Conservation (phyloP, 2,329 filamentous ascomycete genomes). For the Hymenoscyphus occultus region DNA sequence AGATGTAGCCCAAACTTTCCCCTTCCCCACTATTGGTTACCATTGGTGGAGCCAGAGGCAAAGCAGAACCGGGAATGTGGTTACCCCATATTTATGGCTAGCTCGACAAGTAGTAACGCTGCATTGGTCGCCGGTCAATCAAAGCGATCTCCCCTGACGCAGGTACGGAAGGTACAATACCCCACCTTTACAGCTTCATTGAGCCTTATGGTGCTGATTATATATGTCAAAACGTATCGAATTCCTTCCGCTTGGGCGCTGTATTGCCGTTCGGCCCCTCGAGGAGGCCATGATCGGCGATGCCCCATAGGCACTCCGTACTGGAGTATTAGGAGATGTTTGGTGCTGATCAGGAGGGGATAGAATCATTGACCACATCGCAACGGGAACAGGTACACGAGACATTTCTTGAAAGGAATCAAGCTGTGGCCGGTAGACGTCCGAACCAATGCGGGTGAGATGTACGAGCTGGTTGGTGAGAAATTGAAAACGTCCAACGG, state of each 20-base stretch:
- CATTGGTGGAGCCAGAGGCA: background rate
- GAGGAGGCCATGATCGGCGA: background rate
- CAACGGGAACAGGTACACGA: background rate
- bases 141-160: background rate
- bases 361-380: background rate
- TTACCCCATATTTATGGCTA: background rate
- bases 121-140: background rate
- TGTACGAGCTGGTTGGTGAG: background rate
- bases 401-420: background rate
- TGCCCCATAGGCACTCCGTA: background rate
- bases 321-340: background rate
- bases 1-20: background rate
- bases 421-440: background rate
- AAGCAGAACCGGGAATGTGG: background rate
- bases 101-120: background rate
- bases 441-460: background rate
- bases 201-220: background rate
- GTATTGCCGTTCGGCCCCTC: background rate
- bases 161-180: conserved; percentile 1
- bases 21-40: background rate
- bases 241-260: background rate
- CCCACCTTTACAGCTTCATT: conserved; percentile 4
- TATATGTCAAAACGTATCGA: background rate
- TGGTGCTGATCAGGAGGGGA: background rate
- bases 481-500: background rate